phyloP scores from a whole-genome alignment of 208 protist species.

The Borovskyia barvae region DNA sequence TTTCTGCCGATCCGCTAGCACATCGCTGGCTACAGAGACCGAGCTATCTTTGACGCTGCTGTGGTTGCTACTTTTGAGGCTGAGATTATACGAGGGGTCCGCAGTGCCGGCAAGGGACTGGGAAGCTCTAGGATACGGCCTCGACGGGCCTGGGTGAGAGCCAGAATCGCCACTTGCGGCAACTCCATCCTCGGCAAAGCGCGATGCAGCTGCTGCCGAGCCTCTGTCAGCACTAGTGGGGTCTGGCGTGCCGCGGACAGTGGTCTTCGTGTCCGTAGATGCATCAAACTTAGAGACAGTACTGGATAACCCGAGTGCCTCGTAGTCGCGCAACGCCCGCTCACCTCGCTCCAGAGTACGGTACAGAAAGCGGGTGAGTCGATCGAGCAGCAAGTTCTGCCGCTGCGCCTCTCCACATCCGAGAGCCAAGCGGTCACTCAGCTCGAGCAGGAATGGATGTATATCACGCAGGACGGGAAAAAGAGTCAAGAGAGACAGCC shows the following conservation, averaged over 20 bases:
- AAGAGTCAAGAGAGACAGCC: constrained; percentile 36
- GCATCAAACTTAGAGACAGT: too few relatives aligned
- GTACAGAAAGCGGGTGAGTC: constrained; percentile 26
- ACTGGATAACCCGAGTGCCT: too few relatives aligned
- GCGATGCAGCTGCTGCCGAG: too few relatives aligned
- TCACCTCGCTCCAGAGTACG: constrained; percentile 30
- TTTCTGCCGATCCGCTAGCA: constrained; percentile 9
- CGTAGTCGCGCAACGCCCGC: constrained; percentile 22
- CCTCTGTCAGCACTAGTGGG: constrained; percentile 2
- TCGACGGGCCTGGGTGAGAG: too few relatives aligned
- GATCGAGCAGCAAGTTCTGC: constrained; percentile 29
- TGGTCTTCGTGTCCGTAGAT: neutral
- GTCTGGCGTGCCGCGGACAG: neutral
- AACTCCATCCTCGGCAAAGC: too few relatives aligned
- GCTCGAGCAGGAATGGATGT: constrained; percentile 58
- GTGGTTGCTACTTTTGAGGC: too few relatives aligned
- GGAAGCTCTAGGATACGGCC: too few relatives aligned
- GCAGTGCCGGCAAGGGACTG: too few relatives aligned
- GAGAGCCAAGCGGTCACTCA: constrained; percentile 22
- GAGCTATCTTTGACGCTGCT: too few relatives aligned
- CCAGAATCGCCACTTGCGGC: too few relatives aligned
- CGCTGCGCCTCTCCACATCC: constrained; percentile 9
- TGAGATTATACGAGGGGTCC: too few relatives aligned
- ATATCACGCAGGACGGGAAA: constrained; percentile 59
- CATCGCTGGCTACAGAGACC: neutral